These are phyloP conservation scores for Mallotus nudiflorus DNA, from an alignment of 345 rosid species.

Conservation along the genomic window DNA sequence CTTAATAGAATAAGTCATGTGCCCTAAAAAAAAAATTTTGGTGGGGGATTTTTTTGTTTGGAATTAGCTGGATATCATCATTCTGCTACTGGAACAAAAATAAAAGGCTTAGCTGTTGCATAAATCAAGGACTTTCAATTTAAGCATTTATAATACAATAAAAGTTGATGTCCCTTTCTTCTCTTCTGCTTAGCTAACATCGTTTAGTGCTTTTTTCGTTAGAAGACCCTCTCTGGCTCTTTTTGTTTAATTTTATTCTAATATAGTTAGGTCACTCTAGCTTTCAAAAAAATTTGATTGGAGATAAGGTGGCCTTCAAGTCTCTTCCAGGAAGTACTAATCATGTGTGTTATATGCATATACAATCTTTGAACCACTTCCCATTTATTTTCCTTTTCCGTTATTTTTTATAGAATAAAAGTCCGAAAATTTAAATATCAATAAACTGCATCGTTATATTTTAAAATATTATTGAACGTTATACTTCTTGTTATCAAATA, in stretches of 20 bases:
- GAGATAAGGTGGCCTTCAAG: too few relatives aligned
- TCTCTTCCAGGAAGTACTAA: too few relatives aligned
- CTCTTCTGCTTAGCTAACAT: neutral
- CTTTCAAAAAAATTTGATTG: too few relatives aligned
- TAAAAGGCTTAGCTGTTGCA: constrained; percentile 2
- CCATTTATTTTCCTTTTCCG: too few relatives aligned
- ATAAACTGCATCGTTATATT: too few relatives aligned
- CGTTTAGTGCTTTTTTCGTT: neutral
- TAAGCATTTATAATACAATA: constrained; percentile 8
- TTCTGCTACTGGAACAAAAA: neutral
- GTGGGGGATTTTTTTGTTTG: neutral
- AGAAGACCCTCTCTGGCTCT: neutral
- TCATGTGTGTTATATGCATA: too few relatives aligned
- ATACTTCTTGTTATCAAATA: too few relatives aligned
- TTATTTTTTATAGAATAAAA: too few relatives aligned
- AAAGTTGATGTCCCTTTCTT: constrained; percentile 2
- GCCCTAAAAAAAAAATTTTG: neutral
- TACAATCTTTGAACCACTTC: too few relatives aligned
- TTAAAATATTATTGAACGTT: too few relatives aligned
- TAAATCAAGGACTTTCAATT: neutral
- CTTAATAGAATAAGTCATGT: neutral
- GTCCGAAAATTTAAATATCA: too few relatives aligned
- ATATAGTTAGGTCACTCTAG: too few relatives aligned
- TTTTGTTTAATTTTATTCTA: neutral
- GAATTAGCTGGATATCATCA: constrained; percentile 31